Conservation (phyloP, 345 rosid genomes). For the Anacardium occidentale region DNA sequence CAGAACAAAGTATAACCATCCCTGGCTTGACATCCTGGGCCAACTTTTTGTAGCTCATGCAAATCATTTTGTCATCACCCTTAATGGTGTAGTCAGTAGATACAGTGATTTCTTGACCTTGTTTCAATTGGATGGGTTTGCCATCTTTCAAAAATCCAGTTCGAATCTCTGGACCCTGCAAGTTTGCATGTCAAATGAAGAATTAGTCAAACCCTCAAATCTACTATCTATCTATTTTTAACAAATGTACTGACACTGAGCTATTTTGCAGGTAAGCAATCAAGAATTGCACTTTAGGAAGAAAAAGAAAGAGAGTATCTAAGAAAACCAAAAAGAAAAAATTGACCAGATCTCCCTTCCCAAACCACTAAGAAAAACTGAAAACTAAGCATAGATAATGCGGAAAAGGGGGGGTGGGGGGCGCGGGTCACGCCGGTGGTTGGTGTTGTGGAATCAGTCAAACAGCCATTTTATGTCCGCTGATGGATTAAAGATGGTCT, state of each 20-base stretch:
- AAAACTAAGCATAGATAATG: neutral
- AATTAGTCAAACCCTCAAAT: neutral
- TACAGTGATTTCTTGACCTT: slow-evolving; percentile 79
- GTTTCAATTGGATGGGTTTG: slow-evolving; percentile 62
- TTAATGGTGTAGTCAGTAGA: slow-evolving; percentile 72
- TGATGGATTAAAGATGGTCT: neutral
- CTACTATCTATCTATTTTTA: neutral
- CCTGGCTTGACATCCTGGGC: slow-evolving; percentile 86
- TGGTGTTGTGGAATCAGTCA: no score
- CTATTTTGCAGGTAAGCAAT: neutral
- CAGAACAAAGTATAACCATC: slow-evolving; percentile 87
- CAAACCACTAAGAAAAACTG: neutral
- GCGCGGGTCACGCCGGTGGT: no score
- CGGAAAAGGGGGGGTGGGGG: no score
- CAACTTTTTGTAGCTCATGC: slow-evolving; percentile 95
- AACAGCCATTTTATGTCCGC: neutral
- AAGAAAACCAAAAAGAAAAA: neutral
- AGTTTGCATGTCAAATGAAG: slow-evolving; percentile 14
- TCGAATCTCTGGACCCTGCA: slow-evolving; percentile 80
- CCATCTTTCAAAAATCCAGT: slow-evolving; percentile 75
- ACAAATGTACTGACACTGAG: neutral
- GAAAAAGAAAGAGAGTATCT: neutral
- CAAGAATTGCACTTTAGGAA: neutral
- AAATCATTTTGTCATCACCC: slow-evolving; percentile 70
- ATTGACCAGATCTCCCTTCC: neutral